Evolutionary conservation across 345 rosid species (phyloP).

Genomic region (Brassica incana): DNA sequence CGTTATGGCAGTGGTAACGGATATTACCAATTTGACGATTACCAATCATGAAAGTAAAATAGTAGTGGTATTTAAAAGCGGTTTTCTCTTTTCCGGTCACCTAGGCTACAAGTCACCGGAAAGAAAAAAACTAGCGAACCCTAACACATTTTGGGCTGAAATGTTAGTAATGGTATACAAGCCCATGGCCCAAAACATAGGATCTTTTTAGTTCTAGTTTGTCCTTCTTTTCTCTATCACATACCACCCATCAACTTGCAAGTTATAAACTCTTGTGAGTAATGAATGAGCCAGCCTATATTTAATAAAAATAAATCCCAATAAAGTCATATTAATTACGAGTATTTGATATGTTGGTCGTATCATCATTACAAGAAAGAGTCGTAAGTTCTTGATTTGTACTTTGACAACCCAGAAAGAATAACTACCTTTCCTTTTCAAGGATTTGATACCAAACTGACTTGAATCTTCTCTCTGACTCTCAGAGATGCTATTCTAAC

Average conservation of each 20-base stretch:
- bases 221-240: not conserved
- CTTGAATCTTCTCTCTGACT: conserved; percentile 1
- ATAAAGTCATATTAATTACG: not conserved
- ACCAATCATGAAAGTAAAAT: not conserved
- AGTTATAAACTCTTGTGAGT: not conserved
- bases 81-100: not conserved
- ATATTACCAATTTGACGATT: not conserved
- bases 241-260: not conserved
- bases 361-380: conserved; percentile 1
- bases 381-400: not conserved
- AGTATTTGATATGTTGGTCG: not conserved
- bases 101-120: not conserved
- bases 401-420: not conserved
- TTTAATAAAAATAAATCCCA: not conserved
- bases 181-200: conserved; percentile 14
- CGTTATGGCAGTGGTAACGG: not conserved
- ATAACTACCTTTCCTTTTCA: conserved; percentile 6
- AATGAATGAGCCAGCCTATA: not conserved
- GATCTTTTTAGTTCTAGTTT: not conserved
- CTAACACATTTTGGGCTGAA: not conserved
- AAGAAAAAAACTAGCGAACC: not conserved
- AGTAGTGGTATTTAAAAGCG: not conserved
- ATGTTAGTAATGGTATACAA: not conserved
- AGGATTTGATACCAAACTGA: conserved; percentile 1
- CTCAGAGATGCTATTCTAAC: not conserved